Base-by-base conservation (phyloP, 192 early-diverging fungal genomes). In the Backusella luteola region DNA sequence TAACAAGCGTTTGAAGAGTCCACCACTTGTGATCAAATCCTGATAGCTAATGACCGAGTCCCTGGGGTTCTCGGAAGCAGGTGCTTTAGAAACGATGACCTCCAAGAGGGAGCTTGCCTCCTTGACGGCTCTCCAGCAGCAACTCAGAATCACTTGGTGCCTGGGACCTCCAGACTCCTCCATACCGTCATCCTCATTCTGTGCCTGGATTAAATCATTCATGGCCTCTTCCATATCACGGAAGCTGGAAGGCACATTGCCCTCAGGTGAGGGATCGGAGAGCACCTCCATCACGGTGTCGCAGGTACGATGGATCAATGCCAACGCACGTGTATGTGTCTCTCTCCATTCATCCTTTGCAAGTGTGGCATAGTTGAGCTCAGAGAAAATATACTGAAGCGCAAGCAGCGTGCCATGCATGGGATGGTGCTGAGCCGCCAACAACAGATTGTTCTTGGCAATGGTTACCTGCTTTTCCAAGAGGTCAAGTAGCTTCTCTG, bases 101-200 rank as follows among this genome's bases (percentile, higher is more conserved):
- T 86, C 84, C 17, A 90, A 69, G n/a, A 86, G 68, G 3, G 85
- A 73, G 63, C 85, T 91, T 23, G 94, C 92, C 76, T 96, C 94
- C 78, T 96, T 97, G 66, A 98, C 91, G 17, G 94, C 93, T 70
- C 96, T 87, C 93, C 96, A 98, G 83, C 95, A 97, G 73, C 92
- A 93, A 74, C 94, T 94, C 67, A 98, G 76, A 68, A 97, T 93
- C 5, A 96, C 87, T 76, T 97, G 96, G 71, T 95, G 91, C 19
- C 94, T 93, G 67, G 91, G 77, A 53, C 92, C 79, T 63, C 83
- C 68, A 6, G 77, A 76, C 49, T 76, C 72, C 17, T 85, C 86
- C 4, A 77, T 84, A 53, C 84, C 85, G 21, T 84, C 85, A 5
- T 80, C 86, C 42, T 85, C 87, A 4, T 83, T 78, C 42, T 69